These are phyloP conservation scores for Tetrahymena elliotti DNA, from an alignment of 73 alveolate genomes.

Conservation along the genomic window DNA sequence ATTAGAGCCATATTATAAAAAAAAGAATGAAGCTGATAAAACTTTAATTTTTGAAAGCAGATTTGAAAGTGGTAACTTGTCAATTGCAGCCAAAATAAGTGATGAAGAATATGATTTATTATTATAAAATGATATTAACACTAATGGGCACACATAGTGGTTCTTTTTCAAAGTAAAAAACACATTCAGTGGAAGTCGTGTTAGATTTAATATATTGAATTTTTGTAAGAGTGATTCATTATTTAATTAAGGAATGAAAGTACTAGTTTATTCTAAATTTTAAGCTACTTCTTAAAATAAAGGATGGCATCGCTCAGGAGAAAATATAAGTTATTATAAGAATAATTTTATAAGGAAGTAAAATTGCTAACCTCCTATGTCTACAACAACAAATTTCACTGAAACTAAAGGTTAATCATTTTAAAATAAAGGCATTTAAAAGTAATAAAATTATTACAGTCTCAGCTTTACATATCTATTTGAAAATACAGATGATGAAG, in stretches of 20 bases:
- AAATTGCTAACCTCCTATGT: conserved; percentile 11
- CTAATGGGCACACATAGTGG: conserved; percentile 85
- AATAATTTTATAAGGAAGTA: conserved; percentile 33
- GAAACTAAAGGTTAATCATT: background rate
- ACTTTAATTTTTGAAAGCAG: conserved; percentile 67
- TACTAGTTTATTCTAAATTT: conserved; percentile 47
- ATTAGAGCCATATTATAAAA: background rate
- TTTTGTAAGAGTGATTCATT: conserved; percentile 63
- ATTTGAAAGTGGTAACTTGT: conserved; percentile 79
- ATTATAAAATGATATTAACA: conserved; percentile 71
- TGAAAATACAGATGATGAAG: conserved; percentile 34
- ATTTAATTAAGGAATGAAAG: conserved; percentile 88
- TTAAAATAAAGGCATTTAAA: background rate
- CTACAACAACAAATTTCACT: background rate
- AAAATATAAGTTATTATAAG: conserved; percentile 21
- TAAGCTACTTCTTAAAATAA: background rate
- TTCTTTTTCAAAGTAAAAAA: conserved; percentile 49
- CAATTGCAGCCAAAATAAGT: conserved; percentile 43
- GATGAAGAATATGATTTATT: conserved; percentile 56
- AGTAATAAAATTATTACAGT: conserved; percentile 33
- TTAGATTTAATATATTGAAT: conserved; percentile 66
- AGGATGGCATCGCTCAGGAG: conserved; percentile 32
- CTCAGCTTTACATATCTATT: conserved; percentile 55
- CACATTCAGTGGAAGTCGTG: background rate
- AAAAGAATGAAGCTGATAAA: conserved; percentile 25